Conservation (phyloP, 495 filamentous ascomycete genomes). For the Aspergillus egyptiacus region DNA sequence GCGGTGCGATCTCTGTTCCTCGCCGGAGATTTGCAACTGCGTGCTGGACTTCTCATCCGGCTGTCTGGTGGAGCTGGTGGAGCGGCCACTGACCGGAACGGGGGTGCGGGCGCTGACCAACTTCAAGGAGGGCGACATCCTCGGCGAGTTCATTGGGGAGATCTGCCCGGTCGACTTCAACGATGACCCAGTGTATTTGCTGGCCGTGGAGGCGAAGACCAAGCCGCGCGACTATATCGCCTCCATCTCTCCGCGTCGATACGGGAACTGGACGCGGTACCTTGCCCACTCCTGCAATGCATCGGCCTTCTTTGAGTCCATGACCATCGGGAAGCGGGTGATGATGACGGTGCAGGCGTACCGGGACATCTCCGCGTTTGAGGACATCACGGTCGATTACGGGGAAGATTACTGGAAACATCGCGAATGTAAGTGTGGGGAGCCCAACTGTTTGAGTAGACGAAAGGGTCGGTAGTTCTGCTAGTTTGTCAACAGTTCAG, state of each 20-base stretch:
- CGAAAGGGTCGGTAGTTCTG: neutral
- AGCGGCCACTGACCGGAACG: conserved; percentile 25
- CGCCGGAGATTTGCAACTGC: conserved; percentile 16
- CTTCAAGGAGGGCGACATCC: conserved; percentile 20
- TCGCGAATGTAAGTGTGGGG: conserved; percentile 3
- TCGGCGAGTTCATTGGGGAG: conserved; percentile 32
- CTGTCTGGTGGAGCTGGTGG: conserved; percentile 29
- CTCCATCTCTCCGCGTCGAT: conserved; percentile 4
- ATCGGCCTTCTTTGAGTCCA: conserved; percentile 23
- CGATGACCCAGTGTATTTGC: conserved; percentile 5
- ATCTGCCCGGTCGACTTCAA: conserved; percentile 13
- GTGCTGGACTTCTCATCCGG: conserved; percentile 9
- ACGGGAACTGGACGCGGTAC: conserved; percentile 56
- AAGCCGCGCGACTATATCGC: neutral
- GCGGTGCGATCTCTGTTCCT: conserved; percentile 18
- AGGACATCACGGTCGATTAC: conserved; percentile 33
- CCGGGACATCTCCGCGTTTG: conserved; percentile 27
- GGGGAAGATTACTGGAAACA: conserved; percentile 24
- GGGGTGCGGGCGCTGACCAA: conserved; percentile 29
- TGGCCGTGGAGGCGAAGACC: conserved; percentile 1
- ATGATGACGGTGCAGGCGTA: conserved; percentile 19
- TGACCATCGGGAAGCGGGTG: conserved; percentile 21
- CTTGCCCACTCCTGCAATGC: conserved; percentile 70
- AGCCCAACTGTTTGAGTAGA: conserved; percentile 1
- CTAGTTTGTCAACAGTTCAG: too few species aligned